phyloP scores from a whole-genome alignment of 495 filamentous ascomycete genomes.

The Pseudevernia furfuracea region DNA sequence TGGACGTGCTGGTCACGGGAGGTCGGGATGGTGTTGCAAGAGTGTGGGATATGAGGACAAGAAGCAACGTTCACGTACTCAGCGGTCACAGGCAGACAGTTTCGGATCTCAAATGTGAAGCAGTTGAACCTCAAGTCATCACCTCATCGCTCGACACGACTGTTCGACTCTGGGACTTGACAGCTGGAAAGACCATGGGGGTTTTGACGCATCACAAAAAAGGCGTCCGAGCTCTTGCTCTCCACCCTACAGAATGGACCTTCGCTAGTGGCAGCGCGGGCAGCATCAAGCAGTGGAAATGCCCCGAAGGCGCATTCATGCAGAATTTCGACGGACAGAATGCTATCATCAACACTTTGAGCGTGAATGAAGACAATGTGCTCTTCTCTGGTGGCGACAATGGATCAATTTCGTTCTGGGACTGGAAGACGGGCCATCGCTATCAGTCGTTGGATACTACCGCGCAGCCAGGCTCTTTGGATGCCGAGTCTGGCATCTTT shows the following conservation, averaged over 20 bases:
- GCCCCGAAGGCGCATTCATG: slow-evolving; percentile 97
- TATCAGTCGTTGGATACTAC: slow-evolving; percentile 84
- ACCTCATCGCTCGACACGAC: slow-evolving; percentile 84
- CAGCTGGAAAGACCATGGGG: slow-evolving; percentile 91
- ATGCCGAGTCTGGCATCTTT: slow-evolving; percentile 93
- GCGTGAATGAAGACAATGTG: slow-evolving; percentile 89
- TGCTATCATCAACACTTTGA: slow-evolving; percentile 88
- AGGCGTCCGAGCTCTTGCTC: slow-evolving; percentile 75
- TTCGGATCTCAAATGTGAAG: slow-evolving; percentile 83
- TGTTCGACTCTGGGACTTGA: slow-evolving; percentile 91
- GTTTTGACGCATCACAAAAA: slow-evolving; percentile 98
- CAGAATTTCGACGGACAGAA: slow-evolving; percentile 98
- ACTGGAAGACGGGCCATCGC: slow-evolving; percentile 93
- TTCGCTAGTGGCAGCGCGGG: slow-evolving; percentile 87
- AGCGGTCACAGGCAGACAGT: slow-evolving; percentile 85
- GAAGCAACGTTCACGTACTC: slow-evolving; percentile 90
- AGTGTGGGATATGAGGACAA: slow-evolving; percentile 98
- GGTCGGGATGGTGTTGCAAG: slow-evolving; percentile 89
- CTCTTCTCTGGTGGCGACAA: slow-evolving; percentile 94
- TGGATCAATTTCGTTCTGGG: slow-evolving; percentile 95
- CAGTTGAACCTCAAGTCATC: slow-evolving; percentile 91
- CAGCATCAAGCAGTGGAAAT: slow-evolving; percentile 99
- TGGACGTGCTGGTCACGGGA: slow-evolving; percentile 91
- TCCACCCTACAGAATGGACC: slow-evolving; percentile 91
- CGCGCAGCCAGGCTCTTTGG: slow-evolving; percentile 87